These are phyloP conservation scores for Sphaceloma murrayae DNA, from an alignment of 2,329 filamentous ascomycete species.

Conservation along the genomic window DNA sequence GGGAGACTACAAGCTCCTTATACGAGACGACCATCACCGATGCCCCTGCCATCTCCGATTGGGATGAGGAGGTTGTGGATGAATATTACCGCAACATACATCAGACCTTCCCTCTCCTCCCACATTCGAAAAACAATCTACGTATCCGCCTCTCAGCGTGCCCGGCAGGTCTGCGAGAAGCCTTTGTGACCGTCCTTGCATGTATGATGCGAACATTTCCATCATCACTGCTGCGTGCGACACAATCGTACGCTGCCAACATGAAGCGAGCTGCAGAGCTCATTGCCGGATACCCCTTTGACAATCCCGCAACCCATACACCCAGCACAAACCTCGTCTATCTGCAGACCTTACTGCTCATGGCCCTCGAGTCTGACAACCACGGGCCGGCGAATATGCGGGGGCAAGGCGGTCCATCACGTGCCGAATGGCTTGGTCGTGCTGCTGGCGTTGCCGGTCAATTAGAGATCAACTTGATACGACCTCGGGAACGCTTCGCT, in stretches of 20 bases:
- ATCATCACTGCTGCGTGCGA: conserved; percentile 28
- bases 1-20: conserved; percentile 24
- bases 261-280: conserved; percentile 37
- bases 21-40: conserved; percentile 23
- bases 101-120: conserved; percentile 56
- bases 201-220: conserved; percentile 49
- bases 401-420: conserved; percentile 39
- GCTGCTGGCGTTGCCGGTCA: conserved; percentile 58
- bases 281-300: conserved; percentile 37
- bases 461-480: conserved; percentile 50
- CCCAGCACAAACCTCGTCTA: conserved; percentile 44
- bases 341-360: conserved; percentile 56
- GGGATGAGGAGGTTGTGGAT: conserved; percentile 38
- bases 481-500: conserved; percentile 32
- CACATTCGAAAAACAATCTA: conserved; percentile 47
- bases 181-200: conserved; percentile 55
- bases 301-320: conserved; percentile 34
- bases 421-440: conserved; percentile 50
- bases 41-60: conserved; percentile 30
- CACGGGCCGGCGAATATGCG: conserved; percentile 39
- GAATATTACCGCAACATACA: conserved; percentile 56
- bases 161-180: conserved; percentile 48
- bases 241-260: conserved; percentile 28
- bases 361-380: conserved; percentile 57
- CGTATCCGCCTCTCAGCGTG: conserved; percentile 49